Evolutionary conservation across 1,139 yeast species (phyloP).

Genomic region (Geotrichum bryndzae): DNA sequence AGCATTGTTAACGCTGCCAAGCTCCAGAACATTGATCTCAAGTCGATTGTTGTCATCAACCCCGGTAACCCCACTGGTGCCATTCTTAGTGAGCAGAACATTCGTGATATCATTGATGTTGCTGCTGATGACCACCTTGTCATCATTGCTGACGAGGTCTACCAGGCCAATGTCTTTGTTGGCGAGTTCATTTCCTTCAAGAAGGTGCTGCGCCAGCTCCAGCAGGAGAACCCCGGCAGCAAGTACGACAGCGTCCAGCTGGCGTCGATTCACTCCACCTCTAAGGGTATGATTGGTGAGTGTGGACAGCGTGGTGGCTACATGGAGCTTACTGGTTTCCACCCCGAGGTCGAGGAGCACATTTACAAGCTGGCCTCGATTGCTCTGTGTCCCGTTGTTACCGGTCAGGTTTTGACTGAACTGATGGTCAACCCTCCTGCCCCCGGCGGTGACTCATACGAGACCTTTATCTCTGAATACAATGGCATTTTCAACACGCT

Average conservation of each 20-base stretch:
- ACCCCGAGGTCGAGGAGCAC: conserved; percentile 59
- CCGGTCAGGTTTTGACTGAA: conserved; percentile 90
- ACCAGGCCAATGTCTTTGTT: conserved; percentile 81
- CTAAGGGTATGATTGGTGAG: conserved; percentile 95
- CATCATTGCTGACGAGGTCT: conserved; percentile 95
- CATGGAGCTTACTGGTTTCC: conserved; percentile 86
- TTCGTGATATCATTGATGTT: conserved; percentile 62
- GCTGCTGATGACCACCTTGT: conserved; percentile 83
- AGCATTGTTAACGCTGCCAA: conserved; percentile 48
- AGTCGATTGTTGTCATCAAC: conserved; percentile 85
- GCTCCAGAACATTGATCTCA: conserved; percentile 54
- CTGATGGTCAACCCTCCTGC: conserved; percentile 90
- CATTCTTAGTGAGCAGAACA: conserved; percentile 57
- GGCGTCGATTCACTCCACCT: conserved; percentile 90
- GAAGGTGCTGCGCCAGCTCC: conserved; percentile 50
- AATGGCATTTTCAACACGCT: conserved; percentile 55
- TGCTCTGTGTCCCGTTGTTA: conserved; percentile 85
- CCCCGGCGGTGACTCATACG: conserved; percentile 70
- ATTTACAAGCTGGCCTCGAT: conserved; percentile 83
- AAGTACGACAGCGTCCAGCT: conserved; percentile 68
- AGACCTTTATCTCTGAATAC: conserved; percentile 57
- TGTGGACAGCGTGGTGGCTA: conserved; percentile 99
- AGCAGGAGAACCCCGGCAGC: conserved; percentile 46
- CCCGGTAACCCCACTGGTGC: conserved; percentile 99
- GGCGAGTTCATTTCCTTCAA: conserved; percentile 44